phyloP scores from a whole-genome alignment of 306 rosid genomes.

The Cucumis sativus region Cucumber_9930_V3 NC_026660.2:3774001-3774500 shows the following conservation, averaged over 20 bases:
- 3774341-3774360: no score
- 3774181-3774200: slow-evolving; percentile 26
- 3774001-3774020: no score
- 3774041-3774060: neutral
- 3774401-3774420: slow-evolving; percentile 8
- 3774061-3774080: neutral
- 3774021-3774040: neutral
- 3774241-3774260: neutral
- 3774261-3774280: neutral
- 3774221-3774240: no score
- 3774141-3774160: slow-evolving; percentile 3
- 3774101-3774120: slow-evolving; percentile 3
- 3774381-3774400: neutral
- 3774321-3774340: neutral
- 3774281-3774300: neutral
- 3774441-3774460: neutral
- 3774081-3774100: slow-evolving; percentile 14
- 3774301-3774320: no score
- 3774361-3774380: no score
- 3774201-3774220: slow-evolving; percentile 11
- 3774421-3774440: slow-evolving; percentile 26
- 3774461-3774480: neutral
- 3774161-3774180: slow-evolving; percentile 41
- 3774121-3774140: slow-evolving; percentile 15
- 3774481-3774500: no score